Evolutionary conservation across 2,329 filamentous ascomycete genomes (phyloP).

Genomic region (Ceratocystis cubensis): DNA sequence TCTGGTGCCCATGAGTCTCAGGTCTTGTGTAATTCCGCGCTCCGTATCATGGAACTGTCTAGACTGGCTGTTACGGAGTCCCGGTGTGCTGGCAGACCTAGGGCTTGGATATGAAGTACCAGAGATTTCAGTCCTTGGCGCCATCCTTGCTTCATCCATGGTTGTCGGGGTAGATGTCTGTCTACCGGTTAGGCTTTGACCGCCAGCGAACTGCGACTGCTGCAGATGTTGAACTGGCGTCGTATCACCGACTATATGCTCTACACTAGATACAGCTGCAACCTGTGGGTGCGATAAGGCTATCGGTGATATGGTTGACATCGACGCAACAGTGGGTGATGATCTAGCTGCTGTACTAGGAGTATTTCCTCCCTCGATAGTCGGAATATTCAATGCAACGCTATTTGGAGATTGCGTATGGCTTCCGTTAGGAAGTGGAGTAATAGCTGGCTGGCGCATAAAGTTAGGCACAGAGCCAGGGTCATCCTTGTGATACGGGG

Average conservation of each 20-base stretch:
- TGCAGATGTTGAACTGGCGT: not conserved
- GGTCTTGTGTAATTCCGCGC: not conserved
- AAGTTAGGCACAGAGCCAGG: constrained; percentile 45
- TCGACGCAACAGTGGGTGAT: not conserved
- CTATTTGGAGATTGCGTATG: not conserved
- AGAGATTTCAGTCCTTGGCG: not conserved
- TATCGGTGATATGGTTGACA: constrained; percentile 10
- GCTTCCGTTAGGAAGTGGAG: constrained; percentile 27
- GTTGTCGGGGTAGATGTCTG: not conserved
- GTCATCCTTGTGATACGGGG: constrained; percentile 60
- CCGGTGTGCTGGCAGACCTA: not conserved
- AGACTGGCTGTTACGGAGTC: not conserved
- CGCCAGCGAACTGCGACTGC: not conserved
- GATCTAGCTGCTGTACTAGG: not conserved
- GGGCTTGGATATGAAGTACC: constrained; percentile 4
- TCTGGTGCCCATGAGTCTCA: not conserved
- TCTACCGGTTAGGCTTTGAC: not conserved
- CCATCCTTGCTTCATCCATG: not conserved
- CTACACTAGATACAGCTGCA: not conserved
- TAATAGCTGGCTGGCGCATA: constrained; percentile 37
- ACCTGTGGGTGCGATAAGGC: not conserved
- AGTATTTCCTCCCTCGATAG: not conserved
- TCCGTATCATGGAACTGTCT: not conserved
- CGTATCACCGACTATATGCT: not conserved
- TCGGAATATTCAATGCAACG: constrained; percentile 6